Percentiles rank a stretch among this genome's conserved stretches.
phyloP scores from a whole-genome alignment of 192 early-diverging fungal genomes.

The Entomortierella chlamydospora region DNA sequence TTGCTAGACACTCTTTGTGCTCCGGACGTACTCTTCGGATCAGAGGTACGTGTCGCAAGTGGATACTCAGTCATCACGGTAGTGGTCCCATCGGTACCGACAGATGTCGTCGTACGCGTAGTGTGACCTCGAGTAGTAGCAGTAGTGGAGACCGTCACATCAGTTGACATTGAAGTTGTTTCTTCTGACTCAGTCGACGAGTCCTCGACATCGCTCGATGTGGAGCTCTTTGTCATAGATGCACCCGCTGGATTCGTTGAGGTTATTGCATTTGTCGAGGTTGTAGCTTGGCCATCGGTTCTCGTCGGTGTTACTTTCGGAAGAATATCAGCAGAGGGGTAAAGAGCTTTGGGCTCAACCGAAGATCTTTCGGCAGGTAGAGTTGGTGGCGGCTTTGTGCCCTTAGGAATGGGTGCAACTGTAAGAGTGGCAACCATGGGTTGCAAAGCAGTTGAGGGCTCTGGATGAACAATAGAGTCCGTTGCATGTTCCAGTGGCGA shows the following conservation, averaged over 20 bases:
- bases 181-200: neutral
- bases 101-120: conserved; percentile 26
- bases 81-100: conserved; percentile 26
- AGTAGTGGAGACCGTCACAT: conserved; percentile 33
- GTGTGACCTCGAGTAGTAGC: conserved; percentile 26
- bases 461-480: neutral
- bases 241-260: too few species aligned
- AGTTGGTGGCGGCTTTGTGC: too few species aligned
- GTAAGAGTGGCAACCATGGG: neutral
- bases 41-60: conserved; percentile 13
- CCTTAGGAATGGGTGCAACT: neutral
- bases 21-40: conserved; percentile 14
- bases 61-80: conserved; percentile 40
- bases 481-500: neutral
- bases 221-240: neutral
- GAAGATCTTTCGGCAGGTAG: too few species aligned
- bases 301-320: too few species aligned
- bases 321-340: too few species aligned
- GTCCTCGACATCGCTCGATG: neutral
- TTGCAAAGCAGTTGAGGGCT: neutral
- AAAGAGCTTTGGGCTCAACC: too few species aligned
- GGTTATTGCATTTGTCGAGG: too few species aligned
- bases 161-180: neutral
- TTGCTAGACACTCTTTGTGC: conserved; percentile 3
- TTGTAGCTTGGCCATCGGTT: too few species aligned